Evolutionary conservation across 768 basidiomycete species (phyloP).

Genomic region (Boletus reticulatus): DNA sequence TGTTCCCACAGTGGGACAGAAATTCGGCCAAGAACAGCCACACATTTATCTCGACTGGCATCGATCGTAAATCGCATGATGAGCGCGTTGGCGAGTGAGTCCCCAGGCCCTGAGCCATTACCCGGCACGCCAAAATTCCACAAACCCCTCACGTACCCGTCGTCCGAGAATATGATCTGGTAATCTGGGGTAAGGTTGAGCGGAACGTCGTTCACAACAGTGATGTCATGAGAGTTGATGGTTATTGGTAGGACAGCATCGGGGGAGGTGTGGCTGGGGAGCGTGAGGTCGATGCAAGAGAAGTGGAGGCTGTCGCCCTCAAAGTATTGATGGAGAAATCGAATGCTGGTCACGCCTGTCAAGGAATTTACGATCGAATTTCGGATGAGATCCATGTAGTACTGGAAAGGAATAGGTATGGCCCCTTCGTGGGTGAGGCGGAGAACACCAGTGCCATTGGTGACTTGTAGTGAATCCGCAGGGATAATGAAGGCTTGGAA

Average conservation of each 20-base stretch:
- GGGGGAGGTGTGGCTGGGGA: not conserved
- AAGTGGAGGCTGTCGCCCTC: not conserved
- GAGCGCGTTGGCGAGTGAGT: too few species aligned
- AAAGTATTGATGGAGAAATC: not conserved
- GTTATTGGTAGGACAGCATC: not conserved
- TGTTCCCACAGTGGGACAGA: not conserved
- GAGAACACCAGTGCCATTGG: not conserved
- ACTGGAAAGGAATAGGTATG: too few species aligned
- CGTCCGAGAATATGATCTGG: not conserved
- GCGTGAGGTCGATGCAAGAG: not conserved
- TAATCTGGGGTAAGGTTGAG: too few species aligned
- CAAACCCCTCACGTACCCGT: not conserved
- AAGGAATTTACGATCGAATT: not conserved
- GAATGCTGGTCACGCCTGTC: not conserved
- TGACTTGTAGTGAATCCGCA: not conserved
- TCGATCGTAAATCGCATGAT: not conserved
- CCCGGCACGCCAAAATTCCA: not conserved
- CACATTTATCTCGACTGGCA: not conserved
- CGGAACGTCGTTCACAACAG: not conserved
- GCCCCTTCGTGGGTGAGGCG: conserved; percentile 1
- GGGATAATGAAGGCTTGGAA: not conserved
- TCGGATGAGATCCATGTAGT: not conserved
- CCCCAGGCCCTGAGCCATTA: too few species aligned
- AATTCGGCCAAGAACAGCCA: not conserved
- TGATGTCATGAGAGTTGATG: not conserved